Evolutionary conservation across 192 early-diverging fungal genomes (phyloP), one percentile per base, ranked within the genome.

Genomic region (Helicostylum pulchrum): DNA sequence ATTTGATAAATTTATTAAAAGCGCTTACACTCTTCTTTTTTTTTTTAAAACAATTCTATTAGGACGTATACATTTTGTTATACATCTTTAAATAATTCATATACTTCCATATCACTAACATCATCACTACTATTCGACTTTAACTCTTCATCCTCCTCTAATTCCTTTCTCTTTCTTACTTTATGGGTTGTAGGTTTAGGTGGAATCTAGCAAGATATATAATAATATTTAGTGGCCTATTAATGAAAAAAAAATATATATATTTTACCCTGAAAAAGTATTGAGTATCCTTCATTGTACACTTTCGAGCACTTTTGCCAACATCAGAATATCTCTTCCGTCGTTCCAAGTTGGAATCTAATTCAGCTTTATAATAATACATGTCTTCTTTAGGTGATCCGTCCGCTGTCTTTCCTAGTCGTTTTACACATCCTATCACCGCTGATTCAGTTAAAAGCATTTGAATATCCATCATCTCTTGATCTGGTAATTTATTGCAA

Each of bases 401-500:
- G 47, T 80, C 77, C 5, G 79, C 79, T 4, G 77, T 77, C 45
- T 77, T 80, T 43, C 79, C 79, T 46, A 68, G 75, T 26, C 79
- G 64, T 19, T 71, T 69, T 32, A 80, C 74, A 42, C 73, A 74
- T 46, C 76, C 79, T 43, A 77, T 71, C 20, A 68, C 77, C 1
- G 67, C 47, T 9, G 72, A 64, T 0, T 46, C 61, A 4, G 43
- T 72, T 20, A 80, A 39, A 20, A 71, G 57, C 9, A 65, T 56
- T 2, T 1, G 39, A 19, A 66, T 68, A 44, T 72, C 62, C 10
- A 60, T 67, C 20, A 57, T 53, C 47, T 65, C 54, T 20, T 51
- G 26, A 1, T 39, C 52, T 26, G 51, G 30, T 54, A 80, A 70
- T 42, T 70, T 65, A 17, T 55, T 66, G 43, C 54, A 51, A 1